These are phyloP conservation scores for Termitomyces sp. DNA, from an alignment of 1,284 basidiomycete genomes.

Conservation along the genomic window DNA sequence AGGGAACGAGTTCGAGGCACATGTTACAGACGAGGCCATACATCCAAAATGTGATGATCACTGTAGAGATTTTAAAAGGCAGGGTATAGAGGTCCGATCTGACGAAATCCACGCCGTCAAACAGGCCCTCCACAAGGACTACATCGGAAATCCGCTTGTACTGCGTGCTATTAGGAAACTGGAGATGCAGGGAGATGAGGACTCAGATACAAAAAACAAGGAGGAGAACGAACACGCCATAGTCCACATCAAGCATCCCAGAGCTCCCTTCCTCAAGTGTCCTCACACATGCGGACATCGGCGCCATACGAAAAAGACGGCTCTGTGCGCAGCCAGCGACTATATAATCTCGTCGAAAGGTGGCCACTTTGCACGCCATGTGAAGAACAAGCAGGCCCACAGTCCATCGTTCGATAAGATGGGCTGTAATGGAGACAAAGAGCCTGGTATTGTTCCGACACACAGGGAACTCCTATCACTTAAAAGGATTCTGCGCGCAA, in stretches of 20 bases:
- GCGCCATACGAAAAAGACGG: not conserved
- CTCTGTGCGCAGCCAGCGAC: not conserved
- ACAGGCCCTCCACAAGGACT: not conserved
- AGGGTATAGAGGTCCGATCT: not conserved
- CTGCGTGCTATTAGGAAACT: not conserved
- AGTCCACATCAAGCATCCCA: no score
- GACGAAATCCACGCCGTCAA: not conserved
- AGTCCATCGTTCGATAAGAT: not conserved
- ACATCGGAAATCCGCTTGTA: not conserved
- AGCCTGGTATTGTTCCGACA: not conserved
- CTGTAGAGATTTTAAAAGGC: not conserved
- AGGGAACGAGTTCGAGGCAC: not conserved
- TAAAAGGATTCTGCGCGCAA: not conserved
- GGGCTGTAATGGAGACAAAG: not conserved
- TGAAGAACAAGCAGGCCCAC: not conserved
- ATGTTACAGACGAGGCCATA: not conserved
- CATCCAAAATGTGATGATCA: not conserved
- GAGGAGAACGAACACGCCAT: not conserved
- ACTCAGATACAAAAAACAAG: not conserved
- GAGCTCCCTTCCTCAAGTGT: not conserved
- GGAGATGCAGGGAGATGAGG: not conserved
- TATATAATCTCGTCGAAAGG: not conserved
- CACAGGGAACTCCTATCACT: not conserved
- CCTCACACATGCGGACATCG: not conserved
- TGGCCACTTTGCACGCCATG: not conserved